Evolutionary conservation across 2,329 filamentous ascomycete genomes (phyloP).

Genomic region (Epichloe sylvatica): DNA sequence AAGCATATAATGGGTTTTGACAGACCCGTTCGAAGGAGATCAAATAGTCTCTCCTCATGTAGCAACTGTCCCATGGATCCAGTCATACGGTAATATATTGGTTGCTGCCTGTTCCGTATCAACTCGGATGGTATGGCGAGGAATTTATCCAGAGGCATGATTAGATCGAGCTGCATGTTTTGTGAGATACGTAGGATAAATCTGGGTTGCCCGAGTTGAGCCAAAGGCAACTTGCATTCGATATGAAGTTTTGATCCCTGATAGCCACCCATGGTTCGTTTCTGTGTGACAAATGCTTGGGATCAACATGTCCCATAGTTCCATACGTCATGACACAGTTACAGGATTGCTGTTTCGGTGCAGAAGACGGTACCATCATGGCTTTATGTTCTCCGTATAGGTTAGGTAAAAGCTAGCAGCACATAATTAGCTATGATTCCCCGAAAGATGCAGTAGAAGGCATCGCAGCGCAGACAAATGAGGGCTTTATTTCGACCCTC

Average conservation of each 20-base stretch:
- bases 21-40: slow-evolving; percentile 67
- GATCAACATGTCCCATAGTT: slow-evolving; percentile 54
- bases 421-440: neutral
- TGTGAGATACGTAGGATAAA: neutral
- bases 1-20: neutral
- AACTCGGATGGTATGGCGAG: slow-evolving; percentile 40
- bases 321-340: slow-evolving; percentile 67
- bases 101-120: slow-evolving; percentile 19
- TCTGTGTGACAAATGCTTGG: slow-evolving; percentile 54
- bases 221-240: slow-evolving; percentile 38
- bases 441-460: neutral
- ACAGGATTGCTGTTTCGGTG: slow-evolving; percentile 37
- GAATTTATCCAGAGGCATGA: slow-evolving; percentile 54
- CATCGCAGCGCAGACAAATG: neutral
- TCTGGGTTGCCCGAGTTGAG: neutral
- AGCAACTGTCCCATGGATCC: slow-evolving; percentile 62
- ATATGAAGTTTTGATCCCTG: slow-evolving; percentile 48
- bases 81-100: slow-evolving; percentile 51
- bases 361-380: slow-evolving; percentile 33
- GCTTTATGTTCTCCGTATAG: neutral
- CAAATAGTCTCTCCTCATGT: slow-evolving; percentile 62
- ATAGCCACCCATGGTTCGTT: slow-evolving; percentile 65
- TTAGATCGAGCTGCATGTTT: slow-evolving; percentile 44
- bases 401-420: neutral
- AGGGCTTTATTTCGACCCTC: neutral